phyloP scores from a whole-genome alignment of 176 grass and related monocot species.

The Thinopyrum elongatum region DNA sequence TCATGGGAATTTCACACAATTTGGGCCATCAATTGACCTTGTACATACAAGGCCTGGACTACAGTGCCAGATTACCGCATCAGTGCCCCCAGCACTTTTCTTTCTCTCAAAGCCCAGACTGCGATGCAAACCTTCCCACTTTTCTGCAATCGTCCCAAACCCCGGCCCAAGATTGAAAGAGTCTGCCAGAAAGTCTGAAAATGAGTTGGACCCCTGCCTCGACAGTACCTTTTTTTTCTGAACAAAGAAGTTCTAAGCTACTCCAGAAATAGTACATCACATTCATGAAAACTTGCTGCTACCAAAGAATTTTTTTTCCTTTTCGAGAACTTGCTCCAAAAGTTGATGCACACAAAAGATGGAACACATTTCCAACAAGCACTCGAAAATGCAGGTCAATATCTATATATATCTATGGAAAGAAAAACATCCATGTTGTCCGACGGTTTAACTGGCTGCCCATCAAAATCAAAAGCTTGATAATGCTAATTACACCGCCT shows the following conservation, averaged over 20 bases:
- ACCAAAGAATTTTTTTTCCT: not conserved
- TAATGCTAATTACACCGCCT: slow-evolving; percentile 32
- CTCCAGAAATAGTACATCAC: not conserved
- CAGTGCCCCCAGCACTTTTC: no score
- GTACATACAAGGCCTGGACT: no score
- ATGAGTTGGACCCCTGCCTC: not conserved
- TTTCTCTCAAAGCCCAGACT: no score
- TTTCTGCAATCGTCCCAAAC: no score
- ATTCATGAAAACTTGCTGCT: not conserved
- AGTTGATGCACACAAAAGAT: not conserved
- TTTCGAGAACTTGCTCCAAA: not conserved
- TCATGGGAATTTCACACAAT: not conserved
- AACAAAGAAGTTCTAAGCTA: not conserved
- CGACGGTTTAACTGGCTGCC: slow-evolving; percentile 1
- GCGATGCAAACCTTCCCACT: no score
- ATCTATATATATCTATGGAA: not conserved
- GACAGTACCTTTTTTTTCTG: not conserved
- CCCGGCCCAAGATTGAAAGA: not conserved
- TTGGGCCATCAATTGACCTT: not conserved
- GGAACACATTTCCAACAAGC: not conserved
- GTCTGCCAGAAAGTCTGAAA: not conserved
- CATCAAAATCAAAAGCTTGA: slow-evolving; percentile 13
- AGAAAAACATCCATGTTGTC: not conserved
- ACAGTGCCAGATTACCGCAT: no score
- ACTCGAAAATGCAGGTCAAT: not conserved